A percentile compares a stretch with the other conserved stretches of the same genome.
Conservation (phyloP, 202 grass and related monocot genomes). For the Zizania palustris region DNA sequence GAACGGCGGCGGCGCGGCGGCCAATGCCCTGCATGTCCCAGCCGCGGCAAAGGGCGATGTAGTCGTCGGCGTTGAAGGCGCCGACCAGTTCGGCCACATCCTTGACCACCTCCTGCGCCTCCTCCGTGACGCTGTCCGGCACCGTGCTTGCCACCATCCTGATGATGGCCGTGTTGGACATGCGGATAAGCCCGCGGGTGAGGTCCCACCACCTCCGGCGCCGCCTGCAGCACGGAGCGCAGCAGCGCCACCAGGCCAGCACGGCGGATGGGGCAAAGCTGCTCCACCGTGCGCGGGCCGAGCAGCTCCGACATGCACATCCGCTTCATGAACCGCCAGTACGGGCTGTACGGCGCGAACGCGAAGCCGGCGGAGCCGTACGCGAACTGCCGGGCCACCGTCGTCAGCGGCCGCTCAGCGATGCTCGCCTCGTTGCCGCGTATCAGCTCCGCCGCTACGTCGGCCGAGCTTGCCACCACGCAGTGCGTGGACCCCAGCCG, state of each 20-base stretch:
- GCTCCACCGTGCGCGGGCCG: no score
- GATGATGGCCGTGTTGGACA: conserved; percentile 52
- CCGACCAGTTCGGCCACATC: conserved; percentile 67
- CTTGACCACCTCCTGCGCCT: conserved; percentile 60
- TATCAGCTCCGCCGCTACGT: conserved; percentile 45
- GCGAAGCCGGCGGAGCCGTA: conserved; percentile 60
- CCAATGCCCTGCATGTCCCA: no score
- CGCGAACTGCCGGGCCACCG: conserved; percentile 60
- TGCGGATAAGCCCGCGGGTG: conserved; percentile 51
- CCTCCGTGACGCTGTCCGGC: conserved; percentile 36
- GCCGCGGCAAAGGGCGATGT: no score
- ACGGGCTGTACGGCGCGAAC: conserved; percentile 65
- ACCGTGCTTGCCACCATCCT: conserved; percentile 58
- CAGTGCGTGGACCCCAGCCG: conserved; percentile 51
- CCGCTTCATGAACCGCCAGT: conserved; percentile 82
- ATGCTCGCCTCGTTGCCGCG: conserved; percentile 55
- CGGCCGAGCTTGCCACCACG: conserved; percentile 48
- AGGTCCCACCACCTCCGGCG: conserved; percentile 25
- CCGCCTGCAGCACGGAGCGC: conserved; percentile 3
- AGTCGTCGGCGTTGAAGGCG: conserved; percentile 63
- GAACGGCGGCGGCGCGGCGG: no score
- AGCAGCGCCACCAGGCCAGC: conserved; percentile 44
- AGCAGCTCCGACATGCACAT: conserved; percentile 81
- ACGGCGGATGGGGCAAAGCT: conserved; percentile 61
- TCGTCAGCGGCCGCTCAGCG: conserved; percentile 62